Base-by-base conservation (phyloP, 371 early-diverging fungal genomes). In the Actinomortierella wolfii region DNA sequence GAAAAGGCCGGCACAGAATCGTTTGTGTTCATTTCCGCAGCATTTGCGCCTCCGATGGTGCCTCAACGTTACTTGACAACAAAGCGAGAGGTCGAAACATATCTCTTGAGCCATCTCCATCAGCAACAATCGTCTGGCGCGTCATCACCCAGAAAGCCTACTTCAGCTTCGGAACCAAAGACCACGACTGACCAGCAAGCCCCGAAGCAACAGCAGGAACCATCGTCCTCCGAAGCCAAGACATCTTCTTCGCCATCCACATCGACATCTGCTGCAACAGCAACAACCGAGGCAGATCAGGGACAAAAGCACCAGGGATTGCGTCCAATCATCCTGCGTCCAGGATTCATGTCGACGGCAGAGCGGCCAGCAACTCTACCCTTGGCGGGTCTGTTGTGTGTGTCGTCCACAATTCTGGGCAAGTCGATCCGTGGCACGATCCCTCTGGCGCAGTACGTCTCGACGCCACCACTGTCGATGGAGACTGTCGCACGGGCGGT, bases 11-110 rank as follows among this genome's bases (percentile, higher is more conserved):
- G 82, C 13, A 77, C 88, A 18, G 76, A 81, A 3, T 80, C 86
- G 6, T 91, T 89, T 70, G 86, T 81, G 13, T 92, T 85, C 61
- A 81, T 92, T 25, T 92, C 92, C 2, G 91, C 90, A 9, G 81
- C 83, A 24, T 88, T 88, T 54, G 57, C 83, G 0, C 66, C 89
- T 17, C 92, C 92, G 2, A 79, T 88, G n/a, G 74, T 92, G 47
- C 82, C 89, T 58, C 80, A 86, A 48, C 80, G 90, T 6, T 92
- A 92, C 44, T 79, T 90, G 59, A 88, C 89, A 9, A 89, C 91
- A 17, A 92, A 92, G 59, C 87, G 90, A 41, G 87, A 92, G 50
- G 91, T 84, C 1, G 92, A 92, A 61, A 61, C 63, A 1, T 82
- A 78, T 18, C 68, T 90, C 25, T 76, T 90, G 51, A 68, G 79